Base-by-base conservation (phyloP, 345 rosid genomes). In the Ricinus communis region DNA sequence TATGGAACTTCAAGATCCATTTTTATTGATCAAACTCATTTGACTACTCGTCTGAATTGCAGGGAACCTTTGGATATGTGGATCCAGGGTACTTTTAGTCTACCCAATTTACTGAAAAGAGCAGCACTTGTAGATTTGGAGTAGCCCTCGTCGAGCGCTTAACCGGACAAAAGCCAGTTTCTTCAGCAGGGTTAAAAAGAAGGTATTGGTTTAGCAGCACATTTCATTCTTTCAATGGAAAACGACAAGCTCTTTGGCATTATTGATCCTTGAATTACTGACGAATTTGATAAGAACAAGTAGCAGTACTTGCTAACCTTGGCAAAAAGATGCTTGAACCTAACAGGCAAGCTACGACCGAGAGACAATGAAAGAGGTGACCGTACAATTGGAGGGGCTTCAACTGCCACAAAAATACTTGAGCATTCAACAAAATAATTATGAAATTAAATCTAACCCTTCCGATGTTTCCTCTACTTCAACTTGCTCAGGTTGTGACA, bases 11-110 rank as follows among this genome's bases (percentile, higher is more conserved):
- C 82, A 9, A 79, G 56, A n/a, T 66, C 47, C 0, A 52, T 74
- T 14, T 25, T 60, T 6, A 24, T 64, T 3, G 77, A 73, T 16
- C 71, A 63, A 53, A 68, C 81, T 25, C 74, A 73, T 5, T 19
- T 78, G 27, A 78, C 77, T 4, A 73, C 81, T 11, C 25, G 2
- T 30, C 71, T 78, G n/a, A n/a, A n/a, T n/a, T n/a, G 18, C 74
- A 64, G 21, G 81, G 81, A 0, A 78, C 77, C 0, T 73, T 78
- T 22, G 81, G 81, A 1, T 78, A 78, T 66, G 50, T 78, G 0
- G 74, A 73, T 50, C 77, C 74, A 0, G 68, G 64, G 24, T 73
- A 73, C 15, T 78, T 69, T 15, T 71, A 2, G 2, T 36, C 80
- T 0, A 27, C 68, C 2, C 63, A 66, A 19, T 61, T 66, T 27